These are phyloP conservation scores for Andrographis paniculata DNA, from an alignment of 305 asterid genomes.

Conservation along the genomic window DNA sequence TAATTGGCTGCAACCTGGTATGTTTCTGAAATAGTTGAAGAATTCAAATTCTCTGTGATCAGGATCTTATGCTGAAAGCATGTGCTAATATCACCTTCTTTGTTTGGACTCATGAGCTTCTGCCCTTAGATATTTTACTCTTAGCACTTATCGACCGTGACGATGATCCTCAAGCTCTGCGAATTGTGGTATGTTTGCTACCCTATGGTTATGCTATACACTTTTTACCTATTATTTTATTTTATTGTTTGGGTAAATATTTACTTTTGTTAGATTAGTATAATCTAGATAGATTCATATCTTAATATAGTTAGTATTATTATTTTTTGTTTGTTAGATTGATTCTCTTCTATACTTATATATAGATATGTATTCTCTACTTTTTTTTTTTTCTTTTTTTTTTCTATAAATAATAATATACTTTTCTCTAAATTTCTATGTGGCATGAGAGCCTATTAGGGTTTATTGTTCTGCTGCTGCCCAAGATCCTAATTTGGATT, in stretches of 20 bases:
- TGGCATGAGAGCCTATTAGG: no score
- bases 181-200: conserved; percentile 66
- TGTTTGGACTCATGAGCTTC: conserved; percentile 90
- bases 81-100: conserved; percentile 75
- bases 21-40: conserved; percentile 6
- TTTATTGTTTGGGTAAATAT: background rate
- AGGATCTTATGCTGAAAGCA: conserved; percentile 90
- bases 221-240: background rate
- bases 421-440: no score
- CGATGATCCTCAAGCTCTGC: conserved; percentile 92
- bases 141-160: conserved; percentile 93
- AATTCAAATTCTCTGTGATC: conserved; percentile 25
- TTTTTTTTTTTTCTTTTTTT: no score
- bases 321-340: no score
- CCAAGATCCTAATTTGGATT: no score
- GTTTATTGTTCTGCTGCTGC: no score
- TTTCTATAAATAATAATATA: no score
- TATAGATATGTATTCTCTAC: no score
- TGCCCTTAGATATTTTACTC: conserved; percentile 84
- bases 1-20: conserved; percentile 10
- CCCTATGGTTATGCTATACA: conserved; percentile 12
- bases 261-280: no score
- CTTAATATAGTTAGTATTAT: no score
- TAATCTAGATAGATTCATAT: no score
- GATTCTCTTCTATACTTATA: no score